Base-by-base conservation (phyloP, 192 early-diverging fungal species). In the Lobosporangium transversale region DNA sequence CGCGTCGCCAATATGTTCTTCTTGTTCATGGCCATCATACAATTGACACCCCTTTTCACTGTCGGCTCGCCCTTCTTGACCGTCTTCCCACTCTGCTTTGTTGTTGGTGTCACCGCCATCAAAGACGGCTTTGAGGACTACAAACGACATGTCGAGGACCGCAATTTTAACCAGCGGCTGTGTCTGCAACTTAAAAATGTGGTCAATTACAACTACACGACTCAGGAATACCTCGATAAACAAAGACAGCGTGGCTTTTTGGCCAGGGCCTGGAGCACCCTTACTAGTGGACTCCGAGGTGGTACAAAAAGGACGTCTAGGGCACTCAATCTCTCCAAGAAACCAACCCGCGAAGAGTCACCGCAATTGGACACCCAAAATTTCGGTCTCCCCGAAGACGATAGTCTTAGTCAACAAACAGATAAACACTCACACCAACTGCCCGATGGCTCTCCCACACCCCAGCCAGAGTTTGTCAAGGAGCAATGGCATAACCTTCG, bases 51-150 rank as follows among this genome's bases (percentile, higher is more conserved):
- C 15, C 69, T 88, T 42, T 96, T 96, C 79, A 86, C 86, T 45
- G 88, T 92, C 56, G 91, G 92, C 40, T 91, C 89, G 35, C 91
- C 94, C 7, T 78, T 89, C 45, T 78, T 97, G 49, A 89, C 94
- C 0, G 85, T 95, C 5, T 78, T 96, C 6, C 96, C 96, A 8
- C 88, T 97, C 49, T 82, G 91, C 36, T 80, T 93, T n/a, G 91
- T 99, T 2, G 84, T 98, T 8, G 68, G 84, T 33, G 84, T 95
- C 48, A 93, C 93, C 0, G 92, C 93, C 11, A 66, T 89, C 78
- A 97, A 96, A 81, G 95, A 98, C 70, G 95, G 80, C 6, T 82
- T 94, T 45, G 96, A 97, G 81, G 96, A 98, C 78, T 91, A 84
- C 71, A 88, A 93, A 53, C 85, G 96, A 18, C 95, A 97, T 79